Evolutionary conservation across 805 yeast genomes (phyloP).

Genomic region (Ogataea pini): DNA sequence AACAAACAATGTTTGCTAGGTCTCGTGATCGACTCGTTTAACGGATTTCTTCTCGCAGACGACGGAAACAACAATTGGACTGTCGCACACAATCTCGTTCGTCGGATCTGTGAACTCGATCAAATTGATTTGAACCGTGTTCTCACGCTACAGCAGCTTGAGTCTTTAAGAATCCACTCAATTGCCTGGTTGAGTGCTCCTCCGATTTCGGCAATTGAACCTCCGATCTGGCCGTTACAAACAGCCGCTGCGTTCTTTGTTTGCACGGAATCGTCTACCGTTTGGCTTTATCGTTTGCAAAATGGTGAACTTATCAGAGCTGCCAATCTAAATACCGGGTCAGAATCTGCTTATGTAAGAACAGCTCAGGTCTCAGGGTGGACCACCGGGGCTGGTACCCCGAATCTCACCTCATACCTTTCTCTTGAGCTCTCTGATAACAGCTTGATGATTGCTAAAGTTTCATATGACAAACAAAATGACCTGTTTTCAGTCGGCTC

Average conservation of each 20-base stretch:
- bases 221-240: constrained; percentile 19
- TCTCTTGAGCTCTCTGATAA: constrained; percentile 16
- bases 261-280: constrained; percentile 18
- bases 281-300: constrained; percentile 18
- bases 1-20: constrained; percentile 17
- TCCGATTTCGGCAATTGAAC: not conserved
- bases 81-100: constrained; percentile 17
- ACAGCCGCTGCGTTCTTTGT: constrained; percentile 13
- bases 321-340: not conserved
- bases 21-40: constrained; percentile 23
- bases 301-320: constrained; percentile 7
- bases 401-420: constrained; percentile 4
- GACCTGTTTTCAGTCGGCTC: constrained; percentile 3
- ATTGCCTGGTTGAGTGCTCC: constrained; percentile 22
- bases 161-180: constrained; percentile 26
- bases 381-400: constrained; percentile 3
- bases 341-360: constrained; percentile 8
- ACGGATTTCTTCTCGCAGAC: constrained; percentile 20
- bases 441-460: constrained; percentile 11
- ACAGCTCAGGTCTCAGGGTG: constrained; percentile 21
- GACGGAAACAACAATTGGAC: constrained; percentile 21
- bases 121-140: constrained; percentile 17
- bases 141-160: constrained; percentile 15
- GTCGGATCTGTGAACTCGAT: constrained; percentile 14
- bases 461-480: constrained; percentile 4